Evolutionary conservation across 371 early-diverging fungal genomes (phyloP).

Genomic region (Encephalitozoon intestinalis): DNA sequence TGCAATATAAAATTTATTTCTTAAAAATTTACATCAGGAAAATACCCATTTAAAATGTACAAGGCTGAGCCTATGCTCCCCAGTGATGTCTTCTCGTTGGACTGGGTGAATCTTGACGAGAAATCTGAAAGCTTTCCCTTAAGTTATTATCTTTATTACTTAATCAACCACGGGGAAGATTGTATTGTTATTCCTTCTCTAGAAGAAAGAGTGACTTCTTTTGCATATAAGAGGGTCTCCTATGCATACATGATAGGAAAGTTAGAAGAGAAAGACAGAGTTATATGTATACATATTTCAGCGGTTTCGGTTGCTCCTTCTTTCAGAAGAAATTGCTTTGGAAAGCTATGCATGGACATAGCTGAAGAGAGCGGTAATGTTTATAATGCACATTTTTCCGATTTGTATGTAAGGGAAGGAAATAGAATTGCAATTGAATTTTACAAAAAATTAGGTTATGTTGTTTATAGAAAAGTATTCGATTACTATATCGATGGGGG

Average conservation of each 20-base stretch:
- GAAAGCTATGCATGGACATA: slow-evolving; percentile 74
- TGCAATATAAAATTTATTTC: background rate
- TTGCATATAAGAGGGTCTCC: background rate
- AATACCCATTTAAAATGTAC: slow-evolving; percentile 26
- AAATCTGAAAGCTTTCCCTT: slow-evolving; percentile 49
- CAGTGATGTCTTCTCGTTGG: slow-evolving; percentile 41
- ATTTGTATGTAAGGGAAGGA: slow-evolving; percentile 86
- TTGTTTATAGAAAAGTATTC: slow-evolving; percentile 74
- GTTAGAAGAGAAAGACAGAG: slow-evolving; percentile 55
- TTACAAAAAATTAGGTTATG: slow-evolving; percentile 85
- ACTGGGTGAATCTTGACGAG: slow-evolving; percentile 50
- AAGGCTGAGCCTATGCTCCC: slow-evolving; percentile 27
- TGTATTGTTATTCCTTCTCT: slow-evolving; percentile 20
- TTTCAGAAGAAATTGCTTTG: slow-evolving; percentile 79
- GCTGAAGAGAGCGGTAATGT: slow-evolving; percentile 65
- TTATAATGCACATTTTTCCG: slow-evolving; percentile 83
- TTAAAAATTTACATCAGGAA: background rate
- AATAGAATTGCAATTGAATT: slow-evolving; percentile 84
- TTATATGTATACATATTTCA: slow-evolving; percentile 74
- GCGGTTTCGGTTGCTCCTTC: slow-evolving; percentile 91
- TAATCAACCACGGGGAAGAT: slow-evolving; percentile 33
- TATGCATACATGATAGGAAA: slow-evolving; percentile 58
- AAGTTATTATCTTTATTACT: slow-evolving; percentile 56
- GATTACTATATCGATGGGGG: slow-evolving; percentile 69
- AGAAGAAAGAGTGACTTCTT: background rate